Evolutionary conservation across 345 rosid genomes (phyloP).

Genomic region (Viola odorata): DNA sequence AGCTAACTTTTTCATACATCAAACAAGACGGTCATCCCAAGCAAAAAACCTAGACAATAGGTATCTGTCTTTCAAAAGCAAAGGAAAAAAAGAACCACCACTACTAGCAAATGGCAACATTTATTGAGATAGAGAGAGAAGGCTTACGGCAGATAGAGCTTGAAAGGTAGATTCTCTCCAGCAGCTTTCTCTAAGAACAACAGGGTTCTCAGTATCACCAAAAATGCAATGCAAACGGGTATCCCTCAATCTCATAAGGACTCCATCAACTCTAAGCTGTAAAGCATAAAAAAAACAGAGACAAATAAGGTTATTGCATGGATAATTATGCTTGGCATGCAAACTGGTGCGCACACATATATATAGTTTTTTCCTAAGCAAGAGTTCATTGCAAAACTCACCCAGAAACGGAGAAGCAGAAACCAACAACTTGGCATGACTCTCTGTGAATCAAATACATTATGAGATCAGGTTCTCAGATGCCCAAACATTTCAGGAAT

Average conservation of each 20-base stretch:
- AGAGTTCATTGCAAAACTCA: constrained; percentile 30
- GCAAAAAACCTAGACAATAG: neutral
- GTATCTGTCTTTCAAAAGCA: too few relatives aligned
- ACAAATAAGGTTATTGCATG: neutral
- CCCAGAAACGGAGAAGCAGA: constrained; percentile 96
- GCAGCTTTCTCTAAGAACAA: constrained; percentile 78
- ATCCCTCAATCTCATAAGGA: constrained; percentile 90
- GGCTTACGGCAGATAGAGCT: constrained; percentile 63
- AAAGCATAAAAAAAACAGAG: neutral
- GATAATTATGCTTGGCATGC: neutral
- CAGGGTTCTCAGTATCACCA: constrained; percentile 35
- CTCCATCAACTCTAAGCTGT: constrained; percentile 98
- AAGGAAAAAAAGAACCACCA: neutral
- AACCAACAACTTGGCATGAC: constrained; percentile 98
- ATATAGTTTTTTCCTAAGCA: neutral
- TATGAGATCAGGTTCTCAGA: constrained; percentile 10
- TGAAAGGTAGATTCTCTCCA: constrained; percentile 88
- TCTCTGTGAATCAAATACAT: constrained; percentile 46
- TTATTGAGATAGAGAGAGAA: constrained; percentile 14
- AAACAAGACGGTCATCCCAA: neutral
- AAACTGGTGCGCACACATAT: neutral
- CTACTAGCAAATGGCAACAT: neutral
- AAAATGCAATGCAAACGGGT: constrained; percentile 79
- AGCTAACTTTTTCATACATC: neutral
- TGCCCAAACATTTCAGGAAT: neutral